phyloP scores from a whole-genome alignment of 305 asterid species.

The Fraxinus ornus region DNA sequence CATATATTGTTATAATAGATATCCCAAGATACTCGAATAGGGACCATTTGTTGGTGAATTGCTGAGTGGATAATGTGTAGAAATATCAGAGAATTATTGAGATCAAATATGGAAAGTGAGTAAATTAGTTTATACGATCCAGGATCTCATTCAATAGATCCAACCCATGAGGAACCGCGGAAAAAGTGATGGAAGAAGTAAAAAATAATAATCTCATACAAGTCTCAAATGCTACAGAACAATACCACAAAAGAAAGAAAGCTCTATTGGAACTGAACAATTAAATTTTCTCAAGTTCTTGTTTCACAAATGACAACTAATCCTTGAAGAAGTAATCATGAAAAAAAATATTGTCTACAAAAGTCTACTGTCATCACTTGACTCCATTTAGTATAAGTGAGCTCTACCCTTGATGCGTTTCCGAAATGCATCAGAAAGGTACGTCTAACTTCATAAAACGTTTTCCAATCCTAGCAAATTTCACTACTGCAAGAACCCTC shows the following conservation, averaged over 20 bases:
- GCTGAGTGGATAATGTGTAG: not conserved
- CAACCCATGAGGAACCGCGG: not conserved
- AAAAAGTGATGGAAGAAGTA: not conserved
- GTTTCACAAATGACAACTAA: slow-evolving; percentile 22
- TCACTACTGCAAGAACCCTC: slow-evolving; percentile 16
- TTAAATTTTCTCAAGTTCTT: slow-evolving; percentile 15
- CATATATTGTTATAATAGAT: not conserved
- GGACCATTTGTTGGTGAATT: not conserved
- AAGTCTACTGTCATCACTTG: slow-evolving; percentile 12
- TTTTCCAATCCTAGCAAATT: slow-evolving; percentile 33
- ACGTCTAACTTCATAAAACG: slow-evolving; percentile 26
- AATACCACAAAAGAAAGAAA: not conserved
- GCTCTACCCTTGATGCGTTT: slow-evolving; percentile 30
- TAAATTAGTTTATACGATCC: no score
- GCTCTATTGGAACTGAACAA: slow-evolving; percentile 24
- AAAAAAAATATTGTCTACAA: slow-evolving; percentile 16
- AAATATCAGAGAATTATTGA: not conserved
- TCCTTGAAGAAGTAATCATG: slow-evolving; percentile 12
- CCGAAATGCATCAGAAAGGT: slow-evolving; percentile 24
- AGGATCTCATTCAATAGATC: no score
- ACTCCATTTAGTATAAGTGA: slow-evolving; percentile 25
- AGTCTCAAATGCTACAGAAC: not conserved
- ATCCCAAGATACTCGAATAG: not conserved
- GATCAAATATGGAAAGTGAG: not conserved
- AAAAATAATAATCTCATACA: not conserved